Base-by-base conservation (phyloP, 768 basidiomycete species). In the Tylopilus sp. region DNA sequence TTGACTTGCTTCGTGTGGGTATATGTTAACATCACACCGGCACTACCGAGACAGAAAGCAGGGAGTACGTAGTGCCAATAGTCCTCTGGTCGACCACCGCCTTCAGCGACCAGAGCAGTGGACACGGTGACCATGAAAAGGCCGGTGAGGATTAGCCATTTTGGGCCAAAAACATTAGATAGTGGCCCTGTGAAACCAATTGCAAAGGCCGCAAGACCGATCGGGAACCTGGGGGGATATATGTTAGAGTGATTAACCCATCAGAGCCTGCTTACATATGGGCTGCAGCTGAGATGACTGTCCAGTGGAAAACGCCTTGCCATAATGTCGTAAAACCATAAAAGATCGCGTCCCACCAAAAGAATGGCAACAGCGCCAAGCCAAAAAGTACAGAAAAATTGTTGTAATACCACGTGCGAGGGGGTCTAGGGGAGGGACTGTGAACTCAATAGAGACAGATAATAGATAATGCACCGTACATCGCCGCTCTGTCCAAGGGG, bases 31-130 rank as follows among this genome's bases (percentile, higher is more conserved):
- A 75, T 76, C 4, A 69, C 64, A 8, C 81, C 82, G 12, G 72
- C 67, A 13, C 76, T 73, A 14, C 80, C 80, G 42, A 83, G 52
- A 24, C 71, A 49, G 57, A 81, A 78, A 16, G 74, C 82, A 40
- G 82, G 80, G 55, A 83, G 78, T 41, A 74, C 66, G 50, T 72
- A 70, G 1, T 58, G 48, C 78, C 77, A 83, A 63, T 82, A 83
- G 36, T 69, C 62, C 11, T 67, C 68, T 13, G 72, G 69, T 7
- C 56, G 57, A 50, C 75, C 68, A 53, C 78, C 72, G 0, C 73
- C 75, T 42, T 76, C 66, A 10, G 75, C 72, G 36, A 82, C 65
- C 19, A 82, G 62, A 36, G 69, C 52, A 4, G 75, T 79, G 14
- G 74, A 71, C 13, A 71, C 53, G 31, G 75, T 57, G 36, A 74